Evolutionary conservation across 2,329 filamentous ascomycete genomes (phyloP).

Genomic region (Didymellaceae sp.): DNA sequence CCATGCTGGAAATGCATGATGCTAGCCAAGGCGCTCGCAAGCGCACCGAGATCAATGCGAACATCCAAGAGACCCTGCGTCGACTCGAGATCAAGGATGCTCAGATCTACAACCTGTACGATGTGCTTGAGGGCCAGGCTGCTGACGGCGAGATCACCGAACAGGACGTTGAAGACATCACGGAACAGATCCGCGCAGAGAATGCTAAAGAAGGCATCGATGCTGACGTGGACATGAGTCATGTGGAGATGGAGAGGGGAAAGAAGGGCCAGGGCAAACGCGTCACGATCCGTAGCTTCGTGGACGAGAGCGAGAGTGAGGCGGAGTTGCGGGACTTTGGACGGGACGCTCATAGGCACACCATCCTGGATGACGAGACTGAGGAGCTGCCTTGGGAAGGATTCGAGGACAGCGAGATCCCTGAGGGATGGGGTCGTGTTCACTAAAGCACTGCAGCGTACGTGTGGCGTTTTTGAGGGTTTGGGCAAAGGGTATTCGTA

Average conservation of each 20-base stretch:
- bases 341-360: slow-evolving; percentile 8
- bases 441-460: neutral
- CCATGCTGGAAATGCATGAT: slow-evolving; percentile 68
- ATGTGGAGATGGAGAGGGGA: slow-evolving; percentile 35
- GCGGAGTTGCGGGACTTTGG: slow-evolving; percentile 31
- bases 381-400: slow-evolving; percentile 51
- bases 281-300: slow-evolving; percentile 47
- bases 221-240: slow-evolving; percentile 19
- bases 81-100: slow-evolving; percentile 75
- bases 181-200: slow-evolving; percentile 51
- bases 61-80: slow-evolving; percentile 67
- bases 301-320: slow-evolving; percentile 36
- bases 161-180: slow-evolving; percentile 52
- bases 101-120: slow-evolving; percentile 82
- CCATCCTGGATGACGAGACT: slow-evolving; percentile 31
- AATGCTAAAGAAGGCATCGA: slow-evolving; percentile 25
- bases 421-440: slow-evolving; percentile 13
- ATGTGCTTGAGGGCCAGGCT: slow-evolving; percentile 78
- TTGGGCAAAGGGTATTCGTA: neutral
- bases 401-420: slow-evolving; percentile 36
- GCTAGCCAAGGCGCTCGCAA: slow-evolving; percentile 65
- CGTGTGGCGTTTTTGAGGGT: slow-evolving; percentile 5
- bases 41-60: slow-evolving; percentile 65
- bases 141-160: slow-evolving; percentile 62
- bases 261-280: slow-evolving; percentile 44